Percentiles rank a stretch among this genome's conserved stretches.
phyloP scores from a whole-genome alignment of 129 eudicot species.

The Glebionis coronaria region DNA sequence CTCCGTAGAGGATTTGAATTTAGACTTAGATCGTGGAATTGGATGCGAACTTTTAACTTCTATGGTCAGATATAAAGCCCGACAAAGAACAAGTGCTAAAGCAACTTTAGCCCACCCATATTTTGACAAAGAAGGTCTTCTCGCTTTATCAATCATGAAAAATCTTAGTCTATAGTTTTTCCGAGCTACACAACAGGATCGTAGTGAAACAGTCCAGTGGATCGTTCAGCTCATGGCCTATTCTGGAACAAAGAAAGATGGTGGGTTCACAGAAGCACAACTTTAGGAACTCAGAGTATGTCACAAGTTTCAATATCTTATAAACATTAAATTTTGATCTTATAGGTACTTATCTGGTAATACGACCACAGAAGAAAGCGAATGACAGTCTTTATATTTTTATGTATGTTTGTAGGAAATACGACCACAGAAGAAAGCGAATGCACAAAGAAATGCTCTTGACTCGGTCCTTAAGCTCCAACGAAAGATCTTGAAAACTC shows the following conservation, averaged over 20 bases:
- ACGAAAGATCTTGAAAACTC: conserved; percentile 62
- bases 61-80: conserved; percentile 90
- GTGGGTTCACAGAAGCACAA: conserved; percentile 97
- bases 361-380: no score
- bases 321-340: no score
- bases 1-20: conserved; percentile 79
- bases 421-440: conserved; percentile 62
- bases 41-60: conserved; percentile 97
- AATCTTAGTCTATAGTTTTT: conserved; percentile 64
- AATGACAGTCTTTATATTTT: not conserved
- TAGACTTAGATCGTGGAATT: conserved; percentile 85
- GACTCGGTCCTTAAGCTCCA: conserved; percentile 81
- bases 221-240: conserved; percentile 80
- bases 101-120: conserved; percentile 92
- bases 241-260: conserved; percentile 88
- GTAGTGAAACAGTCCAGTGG: conserved; percentile 83
- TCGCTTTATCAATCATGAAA: conserved; percentile 78
- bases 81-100: conserved; percentile 90
- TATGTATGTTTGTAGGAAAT: conserved; percentile 49
- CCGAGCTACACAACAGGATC: conserved; percentile 89
- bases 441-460: conserved; percentile 67
- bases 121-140: conserved; percentile 81
- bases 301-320: not conserved
- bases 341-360: no score
- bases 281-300: conserved; percentile 75